Evolutionary conservation across 2,329 filamentous ascomycete species (phyloP).

Genomic region (Parascedosporium putredinis): DNA sequence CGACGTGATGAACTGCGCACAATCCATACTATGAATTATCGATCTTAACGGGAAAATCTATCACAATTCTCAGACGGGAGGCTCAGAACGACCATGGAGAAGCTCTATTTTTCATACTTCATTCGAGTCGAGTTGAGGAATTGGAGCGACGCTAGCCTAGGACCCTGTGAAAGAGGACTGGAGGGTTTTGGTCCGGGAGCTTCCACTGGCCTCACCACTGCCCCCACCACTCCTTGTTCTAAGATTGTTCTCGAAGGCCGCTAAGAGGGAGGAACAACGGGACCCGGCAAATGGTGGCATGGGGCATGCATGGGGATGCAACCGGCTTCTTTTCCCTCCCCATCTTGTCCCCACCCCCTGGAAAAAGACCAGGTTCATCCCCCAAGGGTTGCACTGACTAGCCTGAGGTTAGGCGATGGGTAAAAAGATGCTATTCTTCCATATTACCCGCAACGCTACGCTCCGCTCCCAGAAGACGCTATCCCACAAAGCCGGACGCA

Average conservation of each 20-base stretch:
- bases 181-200: not conserved
- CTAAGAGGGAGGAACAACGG: not conserved
- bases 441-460: not conserved
- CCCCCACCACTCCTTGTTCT: too few relatives aligned
- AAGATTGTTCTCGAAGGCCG: slow-evolving; percentile 1
- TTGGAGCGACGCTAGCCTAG: too few relatives aligned
- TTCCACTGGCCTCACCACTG: not conserved
- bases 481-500: not conserved
- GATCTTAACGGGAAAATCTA: too few relatives aligned
- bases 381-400: not conserved
- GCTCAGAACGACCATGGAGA: too few relatives aligned
- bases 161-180: not conserved
- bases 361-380: not conserved
- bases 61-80: too few relatives aligned
- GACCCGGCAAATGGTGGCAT: slow-evolving; percentile 2
- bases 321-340: not conserved
- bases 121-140: not conserved
- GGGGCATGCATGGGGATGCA: not conserved
- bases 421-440: not conserved
- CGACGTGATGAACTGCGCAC: too few relatives aligned
- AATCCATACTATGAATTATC: too few relatives aligned
- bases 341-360: not conserved
- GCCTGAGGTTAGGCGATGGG: not conserved
- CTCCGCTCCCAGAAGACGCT: not conserved
- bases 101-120: too few relatives aligned